Conservation (phyloP, 192 early-diverging fungal species). For the Coemansia sp. region DNA sequence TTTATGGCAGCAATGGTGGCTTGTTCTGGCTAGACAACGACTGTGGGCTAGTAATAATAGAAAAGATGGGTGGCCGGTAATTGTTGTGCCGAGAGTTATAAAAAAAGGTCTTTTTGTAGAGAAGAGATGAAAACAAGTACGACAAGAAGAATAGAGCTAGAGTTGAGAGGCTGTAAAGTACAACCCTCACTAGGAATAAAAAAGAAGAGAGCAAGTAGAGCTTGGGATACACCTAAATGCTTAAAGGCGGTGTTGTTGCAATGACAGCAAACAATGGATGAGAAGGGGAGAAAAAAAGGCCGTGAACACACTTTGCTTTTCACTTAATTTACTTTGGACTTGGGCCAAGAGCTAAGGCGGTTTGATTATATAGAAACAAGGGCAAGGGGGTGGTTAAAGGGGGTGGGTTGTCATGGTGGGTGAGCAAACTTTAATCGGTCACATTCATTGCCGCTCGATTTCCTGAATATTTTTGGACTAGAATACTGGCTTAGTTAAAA, state of each 20-base stretch:
- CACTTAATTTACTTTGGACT: conserved; percentile 4
- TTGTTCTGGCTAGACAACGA: no score
- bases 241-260: background rate
- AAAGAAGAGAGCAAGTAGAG: conserved; percentile 1
- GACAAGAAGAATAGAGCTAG: background rate
- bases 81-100: no score
- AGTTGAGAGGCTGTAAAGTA: background rate
- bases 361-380: conserved; percentile 5
- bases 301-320: background rate
- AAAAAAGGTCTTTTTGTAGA: background rate
- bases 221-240: background rate
- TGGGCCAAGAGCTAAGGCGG: conserved; percentile 4
- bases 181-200: background rate
- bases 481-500: no score
- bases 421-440: conserved; percentile 12
- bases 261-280: background rate
- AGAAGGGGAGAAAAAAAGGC: background rate
- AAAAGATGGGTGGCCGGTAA: no score
- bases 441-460: background rate
- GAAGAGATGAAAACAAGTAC: background rate
- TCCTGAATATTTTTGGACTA: no score
- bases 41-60: no score
- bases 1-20: no score
- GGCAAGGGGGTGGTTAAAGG: conserved; percentile 2
- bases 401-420: conserved; percentile 3